These are phyloP conservation scores for Agrocybe praecox DNA, from an alignment of 768 basidiomycete species.

Conservation along the genomic window DNA sequence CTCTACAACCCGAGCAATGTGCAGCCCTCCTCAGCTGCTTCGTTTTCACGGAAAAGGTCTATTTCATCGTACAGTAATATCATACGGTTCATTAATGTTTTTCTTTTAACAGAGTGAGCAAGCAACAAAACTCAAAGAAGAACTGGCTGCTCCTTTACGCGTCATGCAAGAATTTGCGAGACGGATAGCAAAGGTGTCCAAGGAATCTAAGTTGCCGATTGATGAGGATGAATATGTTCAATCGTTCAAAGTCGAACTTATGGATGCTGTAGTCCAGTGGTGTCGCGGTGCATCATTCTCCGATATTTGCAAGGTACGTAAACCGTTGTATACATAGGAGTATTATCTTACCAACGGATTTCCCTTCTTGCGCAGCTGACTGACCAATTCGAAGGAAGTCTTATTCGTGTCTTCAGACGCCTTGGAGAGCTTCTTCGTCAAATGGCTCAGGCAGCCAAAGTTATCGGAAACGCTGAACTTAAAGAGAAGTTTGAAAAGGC, in stretches of 20 bases:
- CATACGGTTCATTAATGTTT: not conserved
- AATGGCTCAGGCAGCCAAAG: conserved; percentile 94
- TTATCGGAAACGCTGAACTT: conserved; percentile 93
- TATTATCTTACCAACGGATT: too few relatives aligned
- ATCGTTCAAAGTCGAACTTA: conserved; percentile 97
- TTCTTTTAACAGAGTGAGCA: conserved; percentile 71
- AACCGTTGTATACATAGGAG: too few relatives aligned
- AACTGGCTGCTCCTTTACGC: conserved; percentile 88
- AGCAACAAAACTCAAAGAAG: conserved; percentile 84
- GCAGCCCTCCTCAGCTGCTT: conserved; percentile 96
- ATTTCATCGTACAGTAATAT: not conserved
- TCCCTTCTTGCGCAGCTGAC: conserved; percentile 79
- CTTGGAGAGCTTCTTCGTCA: conserved; percentile 93
- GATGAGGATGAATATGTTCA: conserved; percentile 95
- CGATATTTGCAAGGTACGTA: conserved; percentile 90
- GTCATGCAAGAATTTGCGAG: conserved; percentile 95
- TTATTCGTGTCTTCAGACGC: conserved; percentile 95
- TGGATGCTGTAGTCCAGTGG: conserved; percentile 98
- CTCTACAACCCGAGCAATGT: conserved; percentile 87
- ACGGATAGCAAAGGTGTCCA: conserved; percentile 95
- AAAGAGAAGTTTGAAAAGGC: conserved; percentile 93
- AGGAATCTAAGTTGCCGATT: conserved; percentile 87
- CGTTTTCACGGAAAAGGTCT: conserved; percentile 95
- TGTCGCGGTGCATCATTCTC: conserved; percentile 96
- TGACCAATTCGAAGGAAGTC: conserved; percentile 94